Evolutionary conservation across 768 basidiomycete genomes (phyloP).

Genomic region (Lactarius tabidus): DNA sequence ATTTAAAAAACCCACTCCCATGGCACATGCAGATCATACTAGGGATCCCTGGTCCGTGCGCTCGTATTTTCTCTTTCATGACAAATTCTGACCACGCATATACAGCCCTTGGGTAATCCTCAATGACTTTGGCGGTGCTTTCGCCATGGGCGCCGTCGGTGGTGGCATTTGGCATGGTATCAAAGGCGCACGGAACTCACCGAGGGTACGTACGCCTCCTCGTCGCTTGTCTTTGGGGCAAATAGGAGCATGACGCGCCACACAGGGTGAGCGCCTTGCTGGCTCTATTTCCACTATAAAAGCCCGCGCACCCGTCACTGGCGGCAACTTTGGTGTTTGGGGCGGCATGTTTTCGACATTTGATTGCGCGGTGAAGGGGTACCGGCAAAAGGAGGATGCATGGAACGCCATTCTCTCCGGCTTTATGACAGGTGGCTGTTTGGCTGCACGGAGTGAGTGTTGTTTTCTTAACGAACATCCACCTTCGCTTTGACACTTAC

Average conservation of each 20-base stretch:
- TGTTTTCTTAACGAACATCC: neutral
- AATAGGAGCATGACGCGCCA: neutral
- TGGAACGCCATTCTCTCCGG: slow-evolving; percentile 99
- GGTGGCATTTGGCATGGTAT: slow-evolving; percentile 99
- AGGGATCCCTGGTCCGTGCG: slow-evolving; percentile 79
- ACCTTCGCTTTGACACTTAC: neutral
- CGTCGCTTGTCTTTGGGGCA: neutral
- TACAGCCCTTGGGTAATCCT: slow-evolving; percentile 98
- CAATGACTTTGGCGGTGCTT: slow-evolving; percentile 97
- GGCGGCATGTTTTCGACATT: slow-evolving; percentile 99
- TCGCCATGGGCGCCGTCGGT: slow-evolving; percentile 96
- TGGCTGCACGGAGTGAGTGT: slow-evolving; percentile 86
- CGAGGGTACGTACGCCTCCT: slow-evolving; percentile 55
- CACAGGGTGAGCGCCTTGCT: slow-evolving; percentile 86
- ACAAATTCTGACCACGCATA: neutral
- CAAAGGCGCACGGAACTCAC: slow-evolving; percentile 96
- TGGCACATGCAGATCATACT: slow-evolving; percentile 91
- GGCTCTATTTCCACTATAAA: slow-evolving; percentile 96
- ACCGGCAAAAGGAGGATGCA: slow-evolving; percentile 95
- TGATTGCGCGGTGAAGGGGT: slow-evolving; percentile 97
- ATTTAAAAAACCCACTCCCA: slow-evolving; percentile 32
- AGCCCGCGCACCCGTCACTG: slow-evolving; percentile 95
- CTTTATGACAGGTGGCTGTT: slow-evolving; percentile 96
- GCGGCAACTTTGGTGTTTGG: slow-evolving; percentile 95
- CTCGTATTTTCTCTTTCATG: neutral